Base-by-base conservation (phyloP, 2,329 filamentous ascomycete genomes). In the Talaromyces sp. region DNA sequence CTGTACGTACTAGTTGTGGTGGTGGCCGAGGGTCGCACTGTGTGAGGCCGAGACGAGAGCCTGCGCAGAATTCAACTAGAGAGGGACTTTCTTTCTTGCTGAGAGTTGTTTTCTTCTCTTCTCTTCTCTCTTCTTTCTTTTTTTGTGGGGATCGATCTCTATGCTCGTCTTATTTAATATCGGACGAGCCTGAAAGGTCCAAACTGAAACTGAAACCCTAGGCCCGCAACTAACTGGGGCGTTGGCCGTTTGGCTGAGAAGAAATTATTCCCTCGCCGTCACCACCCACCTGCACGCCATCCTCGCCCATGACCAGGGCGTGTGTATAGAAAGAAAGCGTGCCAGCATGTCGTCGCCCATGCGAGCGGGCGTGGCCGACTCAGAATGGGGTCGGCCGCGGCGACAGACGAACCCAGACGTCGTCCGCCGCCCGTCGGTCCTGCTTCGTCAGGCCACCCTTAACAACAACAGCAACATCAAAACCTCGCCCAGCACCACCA, bases 341-440 rank as follows among this genome's bases (percentile, higher is more conserved):
- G 55, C 42, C 36, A 47, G 44, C 19, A 47, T 56, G 51, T 28
- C 57, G 56, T 59, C 60, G 60, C 60, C 60, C 28, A 49, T 56
- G 56, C 32, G 51, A 59, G 42, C 55, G 36, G 57, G 57, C 27
- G 60, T 55, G 17, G 39, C n/a, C 57, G 57, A 52, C 27, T 19
- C 25, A 25, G 36, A 58, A 30, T 64, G 57, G 62, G 53, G 44
- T 28, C 63, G 64, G 49, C 63, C 63, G 36, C 57, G 64, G 33
- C 60, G 64, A 56, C 62, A 64, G 57, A 65, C 64, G 9, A 64
- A 65, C 30, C 60, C 64, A 19, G 60, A 62, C 30, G 25, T 64
- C n/a, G 54, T 55, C 27, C 65, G 60, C 44, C 62, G 63, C 39
- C 55, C 57, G 42, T 63, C 59, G 19, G 60, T 63, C 6, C 51